phyloP scores from a whole-genome alignment of 106 monocot genomes.

The Chionographis japonica region DNA sequence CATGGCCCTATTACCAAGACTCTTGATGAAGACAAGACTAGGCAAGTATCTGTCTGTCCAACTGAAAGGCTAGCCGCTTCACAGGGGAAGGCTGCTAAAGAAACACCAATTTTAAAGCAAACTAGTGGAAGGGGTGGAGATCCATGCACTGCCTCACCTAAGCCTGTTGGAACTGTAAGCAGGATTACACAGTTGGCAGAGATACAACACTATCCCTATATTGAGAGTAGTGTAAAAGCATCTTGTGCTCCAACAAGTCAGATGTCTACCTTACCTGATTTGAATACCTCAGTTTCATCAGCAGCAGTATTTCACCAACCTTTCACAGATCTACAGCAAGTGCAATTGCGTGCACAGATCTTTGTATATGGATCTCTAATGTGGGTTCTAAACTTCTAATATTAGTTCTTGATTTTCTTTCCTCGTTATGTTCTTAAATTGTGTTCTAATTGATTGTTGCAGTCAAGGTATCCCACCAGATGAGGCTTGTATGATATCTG shows the following conservation, averaged over 20 bases:
- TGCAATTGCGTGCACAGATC: constrained; percentile 92
- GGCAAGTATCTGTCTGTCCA: constrained; percentile 11
- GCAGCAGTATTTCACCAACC: constrained; percentile 53
- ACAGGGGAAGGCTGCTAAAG: constrained; percentile 32
- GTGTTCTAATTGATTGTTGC: constrained; percentile 28
- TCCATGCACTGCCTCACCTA: constrained; percentile 8
- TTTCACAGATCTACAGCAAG: constrained; percentile 86
- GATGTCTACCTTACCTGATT: constrained; percentile 50
- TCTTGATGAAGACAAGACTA: constrained; percentile 17
- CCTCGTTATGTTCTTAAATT: not conserved
- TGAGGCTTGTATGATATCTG: constrained; percentile 77
- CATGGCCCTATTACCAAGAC: constrained; percentile 7
- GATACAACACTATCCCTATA: constrained; percentile 18
- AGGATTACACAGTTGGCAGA: constrained; percentile 26
- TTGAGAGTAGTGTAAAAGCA: constrained; percentile 20
- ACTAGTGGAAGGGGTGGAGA: constrained; percentile 16
- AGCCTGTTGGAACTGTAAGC: constrained; percentile 4
- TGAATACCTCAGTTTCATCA: constrained; percentile 38
- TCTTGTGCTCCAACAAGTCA: constrained; percentile 29
- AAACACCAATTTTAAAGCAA: constrained; percentile 20
- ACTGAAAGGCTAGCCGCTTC: constrained; percentile 15
- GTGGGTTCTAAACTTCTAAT: constrained; percentile 33
- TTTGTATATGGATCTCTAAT: constrained; percentile 96
- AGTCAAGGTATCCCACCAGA: constrained; percentile 85
- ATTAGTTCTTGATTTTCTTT: constrained; percentile 8